phyloP scores from a whole-genome alignment of 768 basidiomycete genomes.

The Hericium coralloides region DNA sequence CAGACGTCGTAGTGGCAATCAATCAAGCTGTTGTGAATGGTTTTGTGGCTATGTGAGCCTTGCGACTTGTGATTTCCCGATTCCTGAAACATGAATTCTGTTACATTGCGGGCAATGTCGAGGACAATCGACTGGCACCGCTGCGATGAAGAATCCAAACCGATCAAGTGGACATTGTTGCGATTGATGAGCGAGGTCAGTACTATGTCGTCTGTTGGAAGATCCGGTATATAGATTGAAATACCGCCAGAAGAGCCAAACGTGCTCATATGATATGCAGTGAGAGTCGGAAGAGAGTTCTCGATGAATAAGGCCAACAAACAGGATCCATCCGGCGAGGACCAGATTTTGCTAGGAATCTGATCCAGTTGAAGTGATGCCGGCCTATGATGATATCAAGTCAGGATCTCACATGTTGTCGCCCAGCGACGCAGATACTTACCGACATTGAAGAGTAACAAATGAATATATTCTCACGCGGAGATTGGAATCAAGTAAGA shows the following conservation, averaged over 20 bases:
- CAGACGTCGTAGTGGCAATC: slow-evolving; percentile 50
- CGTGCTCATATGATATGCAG: slow-evolving; percentile 45
- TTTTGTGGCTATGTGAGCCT: slow-evolving; percentile 11
- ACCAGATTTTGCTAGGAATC: slow-evolving; percentile 28
- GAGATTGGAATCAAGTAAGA: slow-evolving; percentile 35
- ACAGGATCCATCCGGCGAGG: slow-evolving; percentile 49
- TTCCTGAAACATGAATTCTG: slow-evolving; percentile 47
- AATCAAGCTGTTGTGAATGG: slow-evolving; percentile 40
- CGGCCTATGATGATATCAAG: slow-evolving; percentile 24
- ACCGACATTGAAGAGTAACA: slow-evolving; percentile 47
- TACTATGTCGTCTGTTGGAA: slow-evolving; percentile 17
- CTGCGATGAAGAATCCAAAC: slow-evolving; percentile 25
- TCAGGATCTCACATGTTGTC: background rate
- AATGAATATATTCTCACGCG: slow-evolving; percentile 46
- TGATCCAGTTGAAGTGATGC: slow-evolving; percentile 31
- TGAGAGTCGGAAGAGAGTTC: slow-evolving; percentile 17
- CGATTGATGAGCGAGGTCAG: slow-evolving; percentile 40
- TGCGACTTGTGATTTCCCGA: slow-evolving; percentile 22
- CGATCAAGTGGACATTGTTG: slow-evolving; percentile 33
- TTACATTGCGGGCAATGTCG: slow-evolving; percentile 45
- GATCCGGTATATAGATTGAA: slow-evolving; percentile 23
- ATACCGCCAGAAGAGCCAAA: slow-evolving; percentile 45
- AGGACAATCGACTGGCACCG: slow-evolving; percentile 35
- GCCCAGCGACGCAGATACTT: background rate
- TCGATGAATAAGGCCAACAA: slow-evolving; percentile 27